Percentiles rank a stretch among this genome's conserved stretches.
Conservation (phyloP, 2,329 filamentous ascomycete species). For the Pseudogymnoascus sp. region DNA sequence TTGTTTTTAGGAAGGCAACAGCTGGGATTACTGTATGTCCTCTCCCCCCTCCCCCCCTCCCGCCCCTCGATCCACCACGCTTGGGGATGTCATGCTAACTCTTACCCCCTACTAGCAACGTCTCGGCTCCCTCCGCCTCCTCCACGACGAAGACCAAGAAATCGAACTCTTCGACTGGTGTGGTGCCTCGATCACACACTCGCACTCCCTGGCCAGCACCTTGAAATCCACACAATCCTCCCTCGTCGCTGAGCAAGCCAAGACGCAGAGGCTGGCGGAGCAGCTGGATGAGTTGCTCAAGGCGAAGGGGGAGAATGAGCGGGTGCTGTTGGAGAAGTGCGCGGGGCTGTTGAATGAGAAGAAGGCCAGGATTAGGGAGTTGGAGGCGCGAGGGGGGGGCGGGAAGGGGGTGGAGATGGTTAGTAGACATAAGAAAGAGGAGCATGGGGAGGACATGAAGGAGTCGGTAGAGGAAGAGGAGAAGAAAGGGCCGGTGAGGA, state of each 20-base stretch:
- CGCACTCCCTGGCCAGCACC: slow-evolving; percentile 13
- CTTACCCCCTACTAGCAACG: slow-evolving; percentile 45
- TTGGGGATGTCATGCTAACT: slow-evolving; percentile 18
- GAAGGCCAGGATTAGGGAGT: slow-evolving; percentile 69
- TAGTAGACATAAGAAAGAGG: slow-evolving; percentile 13
- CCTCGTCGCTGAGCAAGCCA: slow-evolving; percentile 42
- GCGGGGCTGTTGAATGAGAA: slow-evolving; percentile 66
- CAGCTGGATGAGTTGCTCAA: slow-evolving; percentile 59
- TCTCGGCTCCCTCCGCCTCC: slow-evolving; percentile 56
- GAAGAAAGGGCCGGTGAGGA: slow-evolving; percentile 30
- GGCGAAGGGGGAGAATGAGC: slow-evolving; percentile 60
- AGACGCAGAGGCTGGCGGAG: slow-evolving; percentile 48
- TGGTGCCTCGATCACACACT: slow-evolving; percentile 41
- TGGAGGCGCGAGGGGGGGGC: slow-evolving; percentile 45
- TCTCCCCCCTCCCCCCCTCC: neutral
- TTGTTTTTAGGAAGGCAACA: slow-evolving; percentile 58
- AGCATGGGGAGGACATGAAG: slow-evolving; percentile 13
- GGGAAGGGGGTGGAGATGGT: slow-evolving; percentile 31
- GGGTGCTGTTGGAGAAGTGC: slow-evolving; percentile 60
- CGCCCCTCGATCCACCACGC: slow-evolving; percentile 12
- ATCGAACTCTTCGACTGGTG: slow-evolving; percentile 67
- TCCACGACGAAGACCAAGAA: slow-evolving; percentile 45
- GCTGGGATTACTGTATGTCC: slow-evolving; percentile 57
- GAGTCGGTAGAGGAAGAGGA: neutral
- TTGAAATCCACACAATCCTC: slow-evolving; percentile 31